Evolutionary conservation across 192 early-diverging fungal species (phyloP).

Genomic region (Coemansia sp.): DNA sequence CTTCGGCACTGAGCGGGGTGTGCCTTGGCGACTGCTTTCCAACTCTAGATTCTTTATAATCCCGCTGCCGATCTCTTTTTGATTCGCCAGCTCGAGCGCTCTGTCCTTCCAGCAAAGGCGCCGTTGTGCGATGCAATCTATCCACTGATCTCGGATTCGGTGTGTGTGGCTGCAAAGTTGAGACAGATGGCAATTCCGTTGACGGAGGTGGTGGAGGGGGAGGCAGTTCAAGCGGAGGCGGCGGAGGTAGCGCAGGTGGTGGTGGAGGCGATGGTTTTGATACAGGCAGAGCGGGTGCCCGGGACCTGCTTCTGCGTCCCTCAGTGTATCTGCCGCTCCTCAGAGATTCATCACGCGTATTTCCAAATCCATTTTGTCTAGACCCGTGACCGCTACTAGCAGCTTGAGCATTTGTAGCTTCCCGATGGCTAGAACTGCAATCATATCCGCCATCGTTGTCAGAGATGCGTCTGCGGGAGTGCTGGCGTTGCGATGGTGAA

Average conservation of each 20-base stretch:
- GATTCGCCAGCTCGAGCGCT: background rate
- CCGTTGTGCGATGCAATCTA: too few species aligned
- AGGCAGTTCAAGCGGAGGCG: slow-evolving; percentile 6
- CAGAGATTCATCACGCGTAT: slow-evolving; percentile 9
- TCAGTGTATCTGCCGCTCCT: background rate
- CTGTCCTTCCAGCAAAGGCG: background rate
- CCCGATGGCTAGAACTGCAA: background rate
- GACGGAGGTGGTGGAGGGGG: background rate
- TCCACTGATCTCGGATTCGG: too few species aligned
- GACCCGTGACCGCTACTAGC: background rate
- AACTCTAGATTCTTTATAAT: background rate
- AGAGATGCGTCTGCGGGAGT: slow-evolving; percentile 9
- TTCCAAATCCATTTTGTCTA: slow-evolving; percentile 8
- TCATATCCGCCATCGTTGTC: slow-evolving; percentile 1
- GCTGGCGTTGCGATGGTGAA: slow-evolving; percentile 10
- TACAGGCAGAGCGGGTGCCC: slow-evolving; percentile 1
- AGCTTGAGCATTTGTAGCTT: background rate
- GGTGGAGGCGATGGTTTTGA: slow-evolving; percentile 6
- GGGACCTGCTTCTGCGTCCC: slow-evolving; percentile 7
- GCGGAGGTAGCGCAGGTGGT: slow-evolving; percentile 7
- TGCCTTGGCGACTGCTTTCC: background rate
- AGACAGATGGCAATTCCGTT: background rate
- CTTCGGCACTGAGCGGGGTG: background rate
- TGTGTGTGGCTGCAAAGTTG: too few species aligned
- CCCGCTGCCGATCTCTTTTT: slow-evolving; percentile 2